Evolutionary conservation across 371 early-diverging fungal species (phyloP), one percentile per base, ranked within the genome.

Genomic region (Mortierella polycephala): DNA sequence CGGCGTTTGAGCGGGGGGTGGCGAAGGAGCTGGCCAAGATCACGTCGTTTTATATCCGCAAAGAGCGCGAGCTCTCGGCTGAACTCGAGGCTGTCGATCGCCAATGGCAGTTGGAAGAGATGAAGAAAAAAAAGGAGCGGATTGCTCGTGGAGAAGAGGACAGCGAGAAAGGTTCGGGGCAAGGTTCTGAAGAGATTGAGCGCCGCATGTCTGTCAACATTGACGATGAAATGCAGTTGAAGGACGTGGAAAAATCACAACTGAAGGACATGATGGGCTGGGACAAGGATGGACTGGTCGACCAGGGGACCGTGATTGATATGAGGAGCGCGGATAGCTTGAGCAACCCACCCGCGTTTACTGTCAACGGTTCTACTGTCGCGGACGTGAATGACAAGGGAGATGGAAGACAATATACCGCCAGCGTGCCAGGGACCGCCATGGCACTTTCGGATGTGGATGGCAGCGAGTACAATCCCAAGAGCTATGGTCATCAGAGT

Each of bases 11-110:
- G 49, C 73, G 54, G 9, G 69, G 65, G 6, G 81, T 94, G 6
- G 93, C 95, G 76, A 87, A 89, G 63, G 93, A 96, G 60, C 82
- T 96, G 30, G 86, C 86, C 64, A 93, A 93, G 82, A 92, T 96
- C 62, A 87, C 87, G 39, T 81, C 84, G 41, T 96, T 96, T 71
- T 97, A 96, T 79, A 71, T 82, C 12, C 88, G 89, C 58, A 96
- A 94, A 73, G 96, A 96, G 71, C 86, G 85, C 0, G 94, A 94
- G 74, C 84, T 96, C 12, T 85, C 89, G 51, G 80, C 85, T 7
- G 89, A 90, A 57, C 84, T 93, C 60, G 85, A 91, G 45, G 80
- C 80, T 7, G 69, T 79, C 49, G 79, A 79, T 16, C 79, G 73
- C 42, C 79, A 79, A 47, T 79, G 73, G 79, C 69, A 79, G 20